Evolutionary conservation across 73 alveolate genomes (phyloP).

Genomic region (Symbiodinium pilosum): DNA sequence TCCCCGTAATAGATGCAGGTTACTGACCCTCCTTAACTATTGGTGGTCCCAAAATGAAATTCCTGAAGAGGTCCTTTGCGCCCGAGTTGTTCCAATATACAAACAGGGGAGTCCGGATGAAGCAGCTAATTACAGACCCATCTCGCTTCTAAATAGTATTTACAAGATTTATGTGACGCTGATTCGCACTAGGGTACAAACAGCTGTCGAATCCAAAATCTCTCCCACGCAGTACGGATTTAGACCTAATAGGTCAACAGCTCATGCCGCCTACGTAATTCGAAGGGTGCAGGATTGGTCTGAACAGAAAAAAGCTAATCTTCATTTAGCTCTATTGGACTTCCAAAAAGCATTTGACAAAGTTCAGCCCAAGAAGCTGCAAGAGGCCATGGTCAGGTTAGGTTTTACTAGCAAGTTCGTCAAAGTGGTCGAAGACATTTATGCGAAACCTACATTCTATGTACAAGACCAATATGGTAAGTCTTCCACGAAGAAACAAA

Average conservation of each 20-base stretch:
- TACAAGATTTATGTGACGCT: not conserved
- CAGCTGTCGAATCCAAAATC: not conserved
- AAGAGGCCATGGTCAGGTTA: not conserved
- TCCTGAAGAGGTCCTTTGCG: not conserved
- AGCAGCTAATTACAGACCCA: not conserved
- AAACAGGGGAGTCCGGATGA: not conserved
- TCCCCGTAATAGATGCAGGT: not conserved
- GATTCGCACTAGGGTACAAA: not conserved
- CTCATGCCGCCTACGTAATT: not conserved
- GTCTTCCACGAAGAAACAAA: not conserved
- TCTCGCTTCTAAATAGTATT: not conserved
- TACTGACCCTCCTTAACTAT: not conserved
- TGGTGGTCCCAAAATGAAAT: not conserved
- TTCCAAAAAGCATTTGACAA: not conserved
- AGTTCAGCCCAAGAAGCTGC: not conserved
- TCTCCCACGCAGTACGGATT: not conserved
- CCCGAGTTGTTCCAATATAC: not conserved
- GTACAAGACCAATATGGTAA: not conserved
- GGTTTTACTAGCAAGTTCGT: not conserved
- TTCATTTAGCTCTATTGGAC: not conserved
- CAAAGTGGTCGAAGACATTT: not conserved
- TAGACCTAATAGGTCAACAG: not conserved
- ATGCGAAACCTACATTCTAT: not conserved
- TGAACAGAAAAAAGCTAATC: not conserved
- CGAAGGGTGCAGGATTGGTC: conserved; percentile 35